Evolutionary conservation across 495 filamentous ascomycete genomes (phyloP), one percentile per base, ranked within the genome.

Genomic region (Wilcoxina mikolae): DNA sequence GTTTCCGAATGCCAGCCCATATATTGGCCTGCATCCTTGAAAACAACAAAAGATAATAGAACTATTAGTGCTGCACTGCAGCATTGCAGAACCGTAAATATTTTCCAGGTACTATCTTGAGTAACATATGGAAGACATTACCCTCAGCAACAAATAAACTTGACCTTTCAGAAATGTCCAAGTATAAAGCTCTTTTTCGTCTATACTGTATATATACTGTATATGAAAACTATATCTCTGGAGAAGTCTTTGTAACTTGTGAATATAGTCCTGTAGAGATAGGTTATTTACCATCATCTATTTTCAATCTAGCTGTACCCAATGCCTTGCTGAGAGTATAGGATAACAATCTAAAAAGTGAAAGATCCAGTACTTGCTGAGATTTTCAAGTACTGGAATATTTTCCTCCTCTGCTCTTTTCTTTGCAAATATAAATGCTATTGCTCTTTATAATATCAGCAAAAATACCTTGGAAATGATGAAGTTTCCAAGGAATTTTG

Each of bases 131-230:
- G 56, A 53, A 47, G 51, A 11, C 20, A 11, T 17, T 41, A 17
- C 3, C 17, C 49, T 3, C 25, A 11, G 22, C 39, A 11, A 23
- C 42, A 57, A 7, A 54, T 53, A 9, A 53, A 47, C 46, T 57
- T 57, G 0, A 49, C 56, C 22, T 26, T 46, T 4, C 47, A 23
- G 10, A 42, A 57, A 47, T 53, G 53, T 2, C 50, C 23, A 3
- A 58, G 28, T 11, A 58, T 46, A 12, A 54, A 58, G n/a, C 4
- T 28, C 26, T 17, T 56, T 56, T 9, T 56, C 47, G 18, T 56
- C 42, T 18, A 49, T 51, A 12, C 52, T 58, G n/a, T 51, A 58
- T 4, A 45, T 58, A 12, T 58, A 24, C 0, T 51, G 1, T 25
- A 18, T 35, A 3, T 4, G 12, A 7, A 53, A 48, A 12, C 38